Evolutionary conservation across 345 rosid genomes (phyloP), one percentile per base, ranked within the genome.

Genomic region (Moricandia moricandioides): DNA sequence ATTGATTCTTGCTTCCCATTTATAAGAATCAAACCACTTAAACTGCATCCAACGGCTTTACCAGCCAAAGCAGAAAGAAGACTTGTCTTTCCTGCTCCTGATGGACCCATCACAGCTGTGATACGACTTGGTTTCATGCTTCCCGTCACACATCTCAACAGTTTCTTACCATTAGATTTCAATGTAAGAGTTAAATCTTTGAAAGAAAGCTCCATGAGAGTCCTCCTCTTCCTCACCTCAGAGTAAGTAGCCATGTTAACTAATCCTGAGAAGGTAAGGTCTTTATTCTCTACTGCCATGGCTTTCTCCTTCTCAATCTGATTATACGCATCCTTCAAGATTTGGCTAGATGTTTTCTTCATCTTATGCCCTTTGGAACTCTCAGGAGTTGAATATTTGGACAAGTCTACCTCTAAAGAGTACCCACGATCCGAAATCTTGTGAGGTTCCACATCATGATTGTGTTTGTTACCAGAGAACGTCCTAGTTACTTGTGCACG

Each of bases 91-190:
- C 99, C 97, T 63, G 99, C 97, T 57, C 97, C 97, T 14, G 99
- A 95, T 49, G 97, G 99, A 70, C 99, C 99, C 99, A 92, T 95
- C 73, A 92, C 97, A 65, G 99, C 90, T 4, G 97, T 85, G 37
- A 95, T 81, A 65, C 89, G 88, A 27, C 97, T 93, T 24, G 97
- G 96, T 69, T 80, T 88, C 66, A 95, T 78, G 71, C 69, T 92
- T 67, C 97, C 97, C 1, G 97, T 90, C 24, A 95, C 90, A 69
- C 90, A 79, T 81, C 92, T 88, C 75, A 95, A 74, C 49, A 92
- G 72, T 81, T 90, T 84, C 76, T 83, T 92, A 58, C 85, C 86
- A 47, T 83, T 90, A 1, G 85, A 82, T 83, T 87, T 94, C 80
- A 94, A 78, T 26, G 92, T 87, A 43, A 94, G 87, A 12, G 91